phyloP scores from a whole-genome alignment of 495 filamentous ascomycete genomes.

The Talaromyces adpressus region DNA sequence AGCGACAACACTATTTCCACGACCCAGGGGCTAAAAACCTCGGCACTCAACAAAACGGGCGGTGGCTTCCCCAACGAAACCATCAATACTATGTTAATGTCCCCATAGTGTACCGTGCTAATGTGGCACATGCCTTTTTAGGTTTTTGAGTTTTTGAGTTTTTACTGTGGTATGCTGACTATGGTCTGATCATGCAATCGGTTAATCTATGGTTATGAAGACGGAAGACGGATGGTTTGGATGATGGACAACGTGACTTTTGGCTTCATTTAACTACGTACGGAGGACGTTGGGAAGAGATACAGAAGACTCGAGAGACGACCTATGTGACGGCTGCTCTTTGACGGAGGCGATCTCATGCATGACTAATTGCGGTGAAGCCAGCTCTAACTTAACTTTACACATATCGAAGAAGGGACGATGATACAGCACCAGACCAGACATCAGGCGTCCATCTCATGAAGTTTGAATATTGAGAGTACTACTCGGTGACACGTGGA shows the following conservation, averaged over 20 bases:
- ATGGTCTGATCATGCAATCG: not conserved
- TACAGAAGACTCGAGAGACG: not conserved
- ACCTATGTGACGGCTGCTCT: not conserved
- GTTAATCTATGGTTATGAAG: not conserved
- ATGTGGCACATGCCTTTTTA: not conserved
- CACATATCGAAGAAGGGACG: not conserved
- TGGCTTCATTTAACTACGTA: not conserved
- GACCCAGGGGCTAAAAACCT: not conserved
- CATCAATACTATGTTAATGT: not conserved
- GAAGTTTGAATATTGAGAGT: not conserved
- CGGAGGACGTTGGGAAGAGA: too few species aligned
- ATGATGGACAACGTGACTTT: not conserved
- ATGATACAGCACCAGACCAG: too few species aligned
- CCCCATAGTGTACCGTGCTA: not conserved
- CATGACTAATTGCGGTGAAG: not conserved
- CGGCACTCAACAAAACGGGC: constrained; percentile 3
- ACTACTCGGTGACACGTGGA: not conserved
- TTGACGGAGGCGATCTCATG: not conserved
- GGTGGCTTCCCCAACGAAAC: constrained; percentile 5
- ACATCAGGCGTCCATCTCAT: not conserved
- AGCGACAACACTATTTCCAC: not conserved
- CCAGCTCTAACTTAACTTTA: not conserved
- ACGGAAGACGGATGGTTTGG: not conserved
- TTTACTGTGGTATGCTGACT: not conserved
- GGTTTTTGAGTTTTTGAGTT: not conserved